Evolutionary conservation across 768 basidiomycete genomes (phyloP).

Genomic region (Psilocybe sp.): DNA sequence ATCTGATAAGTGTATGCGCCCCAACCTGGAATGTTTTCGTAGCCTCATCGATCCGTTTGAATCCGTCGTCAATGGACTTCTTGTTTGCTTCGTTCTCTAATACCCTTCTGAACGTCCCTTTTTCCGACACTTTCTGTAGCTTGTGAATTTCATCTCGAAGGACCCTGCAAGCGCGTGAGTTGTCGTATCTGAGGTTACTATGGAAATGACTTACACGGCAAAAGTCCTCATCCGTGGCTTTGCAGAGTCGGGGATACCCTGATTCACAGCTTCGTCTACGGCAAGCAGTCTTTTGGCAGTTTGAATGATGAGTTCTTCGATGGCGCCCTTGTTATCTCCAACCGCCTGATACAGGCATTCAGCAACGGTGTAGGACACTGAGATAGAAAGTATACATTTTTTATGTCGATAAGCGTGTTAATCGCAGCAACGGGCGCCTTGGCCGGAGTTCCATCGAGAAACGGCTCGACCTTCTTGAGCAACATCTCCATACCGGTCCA

Average conservation of each 20-base stretch:
- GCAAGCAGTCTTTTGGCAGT: background rate
- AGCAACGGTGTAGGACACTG: background rate
- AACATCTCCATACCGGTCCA: background rate
- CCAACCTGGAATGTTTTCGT: background rate
- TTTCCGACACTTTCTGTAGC: background rate
- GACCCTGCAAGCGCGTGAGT: background rate
- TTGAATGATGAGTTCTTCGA: background rate
- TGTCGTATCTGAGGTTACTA: background rate
- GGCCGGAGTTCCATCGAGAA: background rate
- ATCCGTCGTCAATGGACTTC: background rate
- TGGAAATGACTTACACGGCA: background rate
- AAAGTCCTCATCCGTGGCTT: background rate
- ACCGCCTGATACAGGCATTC: background rate
- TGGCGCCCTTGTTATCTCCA: background rate
- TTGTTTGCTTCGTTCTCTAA: background rate
- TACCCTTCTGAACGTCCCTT: background rate
- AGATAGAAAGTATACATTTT: background rate
- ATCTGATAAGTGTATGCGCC: background rate
- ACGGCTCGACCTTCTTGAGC: background rate
- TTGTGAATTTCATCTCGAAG: background rate
- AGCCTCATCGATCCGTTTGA: background rate
- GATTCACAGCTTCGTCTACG: background rate
- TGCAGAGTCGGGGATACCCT: background rate
- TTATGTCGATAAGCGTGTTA: background rate
- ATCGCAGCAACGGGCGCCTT: background rate